Evolutionary conservation across 495 filamentous ascomycete species (phyloP), one percentile per base, ranked within the genome.

Genomic region (Lophium mytilinum): DNA sequence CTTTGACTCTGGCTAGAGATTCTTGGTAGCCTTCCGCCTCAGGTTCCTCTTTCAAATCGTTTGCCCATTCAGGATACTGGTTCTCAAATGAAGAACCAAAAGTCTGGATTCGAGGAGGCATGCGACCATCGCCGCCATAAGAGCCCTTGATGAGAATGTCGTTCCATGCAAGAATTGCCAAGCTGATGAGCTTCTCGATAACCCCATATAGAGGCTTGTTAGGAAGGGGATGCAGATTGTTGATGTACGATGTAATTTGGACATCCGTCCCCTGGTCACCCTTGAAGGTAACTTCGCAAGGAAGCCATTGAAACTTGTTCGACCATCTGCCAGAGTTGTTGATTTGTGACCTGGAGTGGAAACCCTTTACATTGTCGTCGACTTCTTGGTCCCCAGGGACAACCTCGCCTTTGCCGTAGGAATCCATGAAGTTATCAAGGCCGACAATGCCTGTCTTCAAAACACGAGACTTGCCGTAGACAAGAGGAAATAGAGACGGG

Each of bases 401-500:
- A 19, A 48, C 52, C 19, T 73, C 64, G 0, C 80, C 78, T 45
- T 76, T 53, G 8, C 79, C 76, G 30, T 69, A 68, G 35, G 58
- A 57, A 5, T 63, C 53, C 4, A 72, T 35, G 53, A 73, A 82
- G 57, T 74, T 67, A n/a, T 75, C 57, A 1, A 80, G 56, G 0
- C 68, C 67, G 11, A 79, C 69, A 3, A 54, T 60, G 6, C 65
- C 65, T 21, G 69, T 66, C 1, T 63, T 64, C 7, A 85, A 66
- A 3, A 78, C 73, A 8, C 72, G 70, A 0, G 76, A 78, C 12
- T 64, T 69, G 0, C 80, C 82, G 52, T 80, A 83, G 3, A 81
- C 54, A 0, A 86, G 58, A 2, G 84, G 82, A 54, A 75, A 86
- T 6, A 84, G 67, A 0, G 80, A 84, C 0, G 82, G 82, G 60